Percentiles rank a stretch among this genome's conserved stretches.
Conservation (phyloP, 1,284 basidiomycete species). For the Ceratobasidium sp. region DNA sequence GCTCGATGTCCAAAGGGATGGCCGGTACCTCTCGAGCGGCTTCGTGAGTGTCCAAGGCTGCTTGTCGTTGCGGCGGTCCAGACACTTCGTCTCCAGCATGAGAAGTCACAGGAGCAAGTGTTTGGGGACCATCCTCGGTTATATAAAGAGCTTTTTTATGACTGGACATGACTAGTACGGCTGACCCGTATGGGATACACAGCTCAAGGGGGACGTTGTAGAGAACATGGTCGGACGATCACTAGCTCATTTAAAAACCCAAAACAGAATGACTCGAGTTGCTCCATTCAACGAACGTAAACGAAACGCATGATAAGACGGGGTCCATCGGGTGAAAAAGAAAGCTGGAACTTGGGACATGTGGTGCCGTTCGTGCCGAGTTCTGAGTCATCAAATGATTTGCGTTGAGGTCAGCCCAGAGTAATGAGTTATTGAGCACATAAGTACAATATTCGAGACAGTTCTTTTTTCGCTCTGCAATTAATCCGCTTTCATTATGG, state of each 20-base stretch:
- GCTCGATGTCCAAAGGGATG: conserved; percentile 64
- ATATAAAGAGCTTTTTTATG: conserved; percentile 12
- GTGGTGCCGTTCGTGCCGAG: conserved; percentile 27
- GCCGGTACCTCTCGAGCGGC: conserved; percentile 2
- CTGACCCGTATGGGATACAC: background rate
- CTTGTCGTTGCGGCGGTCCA: conserved; percentile 37
- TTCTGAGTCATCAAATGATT: background rate
- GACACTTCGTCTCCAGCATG: conserved; percentile 35
- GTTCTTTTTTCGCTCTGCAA: too few relatives aligned
- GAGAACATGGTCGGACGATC: background rate
- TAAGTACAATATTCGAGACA: too few relatives aligned
- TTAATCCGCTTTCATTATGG: too few relatives aligned
- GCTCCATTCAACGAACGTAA: background rate
- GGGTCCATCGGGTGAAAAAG: background rate
- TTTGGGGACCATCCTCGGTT: conserved; percentile 18
- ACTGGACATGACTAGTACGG: background rate
- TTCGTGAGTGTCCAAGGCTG: conserved; percentile 11
- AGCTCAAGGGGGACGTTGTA: background rate
- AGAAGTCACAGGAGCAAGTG: conserved; percentile 10
- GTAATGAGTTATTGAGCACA: too few relatives aligned
- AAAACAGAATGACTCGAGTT: conserved; percentile 13
- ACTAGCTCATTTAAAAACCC: background rate
- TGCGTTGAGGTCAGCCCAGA: background rate
- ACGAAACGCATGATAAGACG: conserved; percentile 3
- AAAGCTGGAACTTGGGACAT: background rate